Evolutionary conservation across 2,329 filamentous ascomycete species (phyloP), one percentile per base, ranked within the genome.

Genomic region (Cytospora leucostoma): DNA sequence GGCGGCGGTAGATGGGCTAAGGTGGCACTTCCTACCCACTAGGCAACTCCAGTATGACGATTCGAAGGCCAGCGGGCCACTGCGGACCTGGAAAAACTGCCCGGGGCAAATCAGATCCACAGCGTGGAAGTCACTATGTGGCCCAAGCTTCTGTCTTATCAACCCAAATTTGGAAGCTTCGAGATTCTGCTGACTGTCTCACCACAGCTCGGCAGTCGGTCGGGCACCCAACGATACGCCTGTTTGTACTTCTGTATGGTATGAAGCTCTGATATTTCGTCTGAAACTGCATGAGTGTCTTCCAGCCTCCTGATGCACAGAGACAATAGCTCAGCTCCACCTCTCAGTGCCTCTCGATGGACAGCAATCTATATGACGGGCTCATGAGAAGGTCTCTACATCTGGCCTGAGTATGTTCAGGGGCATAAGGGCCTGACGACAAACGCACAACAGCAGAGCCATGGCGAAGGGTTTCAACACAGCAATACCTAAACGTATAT

Each of bases 141-240:
- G 67, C 65, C 66, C 66, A 66, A 68, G 67, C 67, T 69, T 60
- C 55, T 68, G 55, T 58, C 59, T 63, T 68, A 67, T 66, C 66
- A 71, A 66, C 56, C 66, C 68, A 67, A 63, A 67, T 66, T 67
- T 63, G 66, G 44, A 47, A 47, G 44, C 44, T 47, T 47, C 44
- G 44, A 47, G 44, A 21, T n/a, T 47, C 11, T 47, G 44, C 44
- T 47, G 44, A 47, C 44, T 47, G 44, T 47, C 21, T 47, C 44
- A 47, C 44, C 19, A 12, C 44, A 47, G n/a, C 7, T 21, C 17
- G 44, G 44, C 44, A 27, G 27, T 27, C 27, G 27, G 27, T 27
- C 27, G 27, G 27, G 27, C n/a, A 47, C 44, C 44, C 37, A 50
- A 37, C 15, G 13, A 27, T 8, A 50, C 50, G 8, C 19, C n/a